A percentile compares a stretch with the other conserved stretches of the same genome.
Evolutionary conservation across 2,329 filamentous ascomycete genomes (phyloP).

Genomic region (Anisogramma anomala): DNA sequence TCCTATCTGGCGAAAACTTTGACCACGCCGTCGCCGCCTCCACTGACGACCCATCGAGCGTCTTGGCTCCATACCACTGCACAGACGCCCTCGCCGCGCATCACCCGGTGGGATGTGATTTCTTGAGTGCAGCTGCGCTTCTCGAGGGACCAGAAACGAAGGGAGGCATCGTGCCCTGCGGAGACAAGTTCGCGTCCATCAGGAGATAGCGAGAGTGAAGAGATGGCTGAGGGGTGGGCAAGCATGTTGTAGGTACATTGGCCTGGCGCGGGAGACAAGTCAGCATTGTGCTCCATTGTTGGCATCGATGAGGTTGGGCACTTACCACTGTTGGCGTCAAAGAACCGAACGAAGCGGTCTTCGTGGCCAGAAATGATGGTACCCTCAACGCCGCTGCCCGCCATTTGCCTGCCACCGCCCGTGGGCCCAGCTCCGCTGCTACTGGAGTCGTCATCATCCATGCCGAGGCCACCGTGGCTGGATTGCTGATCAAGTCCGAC

Average conservation of each 20-base stretch:
- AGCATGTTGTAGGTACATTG: constrained; percentile 99
- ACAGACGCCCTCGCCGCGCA: constrained; percentile 93
- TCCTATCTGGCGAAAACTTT: constrained; percentile 66
- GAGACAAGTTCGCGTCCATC: constrained; percentile 92
- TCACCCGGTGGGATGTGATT: constrained; percentile 81
- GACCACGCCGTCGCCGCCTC: constrained; percentile 87
- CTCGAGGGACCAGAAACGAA: constrained; percentile 95
- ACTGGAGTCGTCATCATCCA: constrained; percentile 55
- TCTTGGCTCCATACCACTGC: constrained; percentile 93
- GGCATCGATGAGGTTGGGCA: constrained; percentile 17
- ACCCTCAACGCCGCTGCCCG: constrained; percentile 73
- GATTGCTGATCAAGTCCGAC: constrained; percentile 60
- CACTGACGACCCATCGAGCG: constrained; percentile 86
- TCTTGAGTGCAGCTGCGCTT: constrained; percentile 93
- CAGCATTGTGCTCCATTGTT: constrained; percentile 9
- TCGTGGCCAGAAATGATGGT: constrained; percentile 95
- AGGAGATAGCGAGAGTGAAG: constrained; percentile 79
- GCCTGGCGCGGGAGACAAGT: constrained; percentile 41
- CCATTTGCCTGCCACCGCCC: constrained; percentile 49
- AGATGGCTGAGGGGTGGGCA: constrained; percentile 87
- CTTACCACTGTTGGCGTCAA: constrained; percentile 97
- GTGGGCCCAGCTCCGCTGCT: constrained; percentile 65
- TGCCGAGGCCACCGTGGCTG: constrained; percentile 39
- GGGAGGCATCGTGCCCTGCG: constrained; percentile 86
- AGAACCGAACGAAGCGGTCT: constrained; percentile 91